Evolutionary conservation across 768 basidiomycete genomes (phyloP).

Genomic region (Lactifluus echinatus): DNA sequence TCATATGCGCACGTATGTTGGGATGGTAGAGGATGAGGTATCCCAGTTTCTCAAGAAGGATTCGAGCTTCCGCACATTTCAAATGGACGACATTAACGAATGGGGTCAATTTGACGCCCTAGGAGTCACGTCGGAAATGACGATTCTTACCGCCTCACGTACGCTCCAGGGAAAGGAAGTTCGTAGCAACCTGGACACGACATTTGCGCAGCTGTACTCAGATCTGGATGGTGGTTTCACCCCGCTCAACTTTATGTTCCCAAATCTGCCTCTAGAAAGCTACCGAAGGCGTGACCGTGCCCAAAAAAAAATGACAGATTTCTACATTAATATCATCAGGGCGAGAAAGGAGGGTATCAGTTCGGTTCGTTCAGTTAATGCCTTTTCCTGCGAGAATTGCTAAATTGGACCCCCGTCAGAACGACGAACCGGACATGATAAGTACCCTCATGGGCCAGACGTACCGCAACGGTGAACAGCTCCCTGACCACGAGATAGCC

Average conservation of each 20-base stretch:
- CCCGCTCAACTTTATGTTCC: conserved; percentile 91
- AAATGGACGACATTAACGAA: conserved; percentile 56
- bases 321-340: conserved; percentile 81
- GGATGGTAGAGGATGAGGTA: conserved; percentile 37
- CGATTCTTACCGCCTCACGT: conserved; percentile 87
- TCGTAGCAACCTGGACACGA: conserved; percentile 65
- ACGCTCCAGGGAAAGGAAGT: conserved; percentile 94
- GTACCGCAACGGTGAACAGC: conserved; percentile 70
- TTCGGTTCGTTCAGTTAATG: conserved; percentile 28
- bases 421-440: conserved; percentile 88
- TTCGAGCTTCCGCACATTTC: conserved; percentile 49
- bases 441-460: conserved; percentile 72
- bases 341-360: conserved; percentile 49
- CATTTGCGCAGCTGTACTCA: conserved; percentile 75
- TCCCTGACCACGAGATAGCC: conserved; percentile 87
- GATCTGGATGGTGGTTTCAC: conserved; percentile 96
- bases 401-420: conserved; percentile 21
- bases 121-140: conserved; percentile 74
- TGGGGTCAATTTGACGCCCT: conserved; percentile 76
- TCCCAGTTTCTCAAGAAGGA: conserved; percentile 64
- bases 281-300: conserved; percentile 86
- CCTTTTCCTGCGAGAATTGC: neutral
- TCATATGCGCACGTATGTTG: conserved; percentile 76
- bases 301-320: conserved; percentile 87
- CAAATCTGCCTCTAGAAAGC: conserved; percentile 82